A percentile compares a stretch with the other conserved stretches of the same genome.
These are phyloP conservation scores for Avicennia marina DNA, from an alignment of 257 asterid species.

Conservation along the genomic window DNA sequence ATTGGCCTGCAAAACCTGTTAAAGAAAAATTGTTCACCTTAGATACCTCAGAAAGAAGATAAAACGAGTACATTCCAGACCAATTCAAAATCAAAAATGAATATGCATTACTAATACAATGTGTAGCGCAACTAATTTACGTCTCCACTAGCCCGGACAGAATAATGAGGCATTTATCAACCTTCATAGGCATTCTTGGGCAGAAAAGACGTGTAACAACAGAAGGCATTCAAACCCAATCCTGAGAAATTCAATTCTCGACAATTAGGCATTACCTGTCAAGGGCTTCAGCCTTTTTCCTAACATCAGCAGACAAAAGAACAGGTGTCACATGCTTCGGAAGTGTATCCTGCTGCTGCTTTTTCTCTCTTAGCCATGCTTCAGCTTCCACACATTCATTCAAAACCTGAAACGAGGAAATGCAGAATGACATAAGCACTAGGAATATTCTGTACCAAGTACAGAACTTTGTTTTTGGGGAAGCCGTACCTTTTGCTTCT, in stretches of 20 bases:
- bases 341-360: slow-evolving; percentile 74
- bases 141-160: no score
- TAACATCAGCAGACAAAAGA: slow-evolving; percentile 63
- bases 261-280: slow-evolving; percentile 49
- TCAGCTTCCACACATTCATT: slow-evolving; percentile 86
- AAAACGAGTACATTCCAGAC: neutral
- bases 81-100: no score
- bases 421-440: neutral
- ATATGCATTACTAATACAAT: no score
- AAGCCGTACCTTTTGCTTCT: slow-evolving; percentile 63
- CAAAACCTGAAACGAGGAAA: slow-evolving; percentile 53
- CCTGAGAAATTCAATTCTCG: no score
- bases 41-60: neutral
- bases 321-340: slow-evolving; percentile 69
- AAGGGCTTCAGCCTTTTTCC: slow-evolving; percentile 74
- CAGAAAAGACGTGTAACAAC: neutral
- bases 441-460: no score
- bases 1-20: slow-evolving; percentile 80
- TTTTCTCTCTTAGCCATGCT: slow-evolving; percentile 84
- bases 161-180: no score
- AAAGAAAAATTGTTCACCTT: neutral
- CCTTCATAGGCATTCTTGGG: neutral
- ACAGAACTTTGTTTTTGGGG: neutral
- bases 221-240: neutral
- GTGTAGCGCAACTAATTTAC: no score